These are phyloP conservation scores for Aspergillus sp. DNA, from an alignment of 2,329 filamentous ascomycete species.

Conservation along the genomic window DNA sequence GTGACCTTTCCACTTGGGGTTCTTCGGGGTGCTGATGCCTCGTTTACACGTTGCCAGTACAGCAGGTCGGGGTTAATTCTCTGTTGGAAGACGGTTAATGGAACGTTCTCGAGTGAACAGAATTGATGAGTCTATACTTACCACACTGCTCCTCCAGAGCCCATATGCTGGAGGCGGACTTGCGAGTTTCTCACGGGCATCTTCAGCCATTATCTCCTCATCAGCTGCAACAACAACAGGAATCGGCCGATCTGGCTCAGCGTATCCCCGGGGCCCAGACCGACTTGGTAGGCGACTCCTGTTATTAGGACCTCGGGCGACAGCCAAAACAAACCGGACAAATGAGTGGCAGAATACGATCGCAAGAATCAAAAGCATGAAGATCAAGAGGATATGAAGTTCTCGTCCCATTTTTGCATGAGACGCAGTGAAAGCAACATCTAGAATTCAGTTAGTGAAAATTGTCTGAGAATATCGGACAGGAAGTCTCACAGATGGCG, in stretches of 20 bases:
- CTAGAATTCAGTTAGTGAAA: conserved; percentile 39
- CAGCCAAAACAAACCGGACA: conserved; percentile 63
- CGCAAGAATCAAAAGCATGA: conserved; percentile 66
- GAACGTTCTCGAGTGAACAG: background rate
- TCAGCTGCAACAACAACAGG: conserved; percentile 67
- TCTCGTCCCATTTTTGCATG: conserved; percentile 58
- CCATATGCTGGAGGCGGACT: conserved; percentile 76
- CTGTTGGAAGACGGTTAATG: conserved; percentile 30
- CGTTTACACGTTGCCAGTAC: conserved; percentile 65
- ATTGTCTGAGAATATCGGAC: background rate
- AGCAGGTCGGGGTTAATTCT: conserved; percentile 73
- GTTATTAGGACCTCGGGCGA: conserved; percentile 41
- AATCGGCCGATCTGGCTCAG: conserved; percentile 66
- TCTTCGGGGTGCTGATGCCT: conserved; percentile 2
- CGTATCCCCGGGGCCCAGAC: conserved; percentile 57
- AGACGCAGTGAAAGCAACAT: conserved; percentile 65
- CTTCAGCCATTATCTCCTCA: conserved; percentile 53
- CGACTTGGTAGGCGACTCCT: conserved; percentile 41
- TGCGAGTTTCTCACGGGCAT: conserved; percentile 47
- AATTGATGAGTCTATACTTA: conserved; percentile 40
- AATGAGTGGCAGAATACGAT: conserved; percentile 77
- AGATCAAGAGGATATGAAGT: conserved; percentile 71
- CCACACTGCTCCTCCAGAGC: conserved; percentile 74
- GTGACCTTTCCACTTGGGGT: conserved; percentile 15
- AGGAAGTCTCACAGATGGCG: conserved; percentile 55